These are phyloP conservation scores for Parietichytrium sp. DNA, from an alignment of 108 stramenopile species.

Conservation along the genomic window DNA sequence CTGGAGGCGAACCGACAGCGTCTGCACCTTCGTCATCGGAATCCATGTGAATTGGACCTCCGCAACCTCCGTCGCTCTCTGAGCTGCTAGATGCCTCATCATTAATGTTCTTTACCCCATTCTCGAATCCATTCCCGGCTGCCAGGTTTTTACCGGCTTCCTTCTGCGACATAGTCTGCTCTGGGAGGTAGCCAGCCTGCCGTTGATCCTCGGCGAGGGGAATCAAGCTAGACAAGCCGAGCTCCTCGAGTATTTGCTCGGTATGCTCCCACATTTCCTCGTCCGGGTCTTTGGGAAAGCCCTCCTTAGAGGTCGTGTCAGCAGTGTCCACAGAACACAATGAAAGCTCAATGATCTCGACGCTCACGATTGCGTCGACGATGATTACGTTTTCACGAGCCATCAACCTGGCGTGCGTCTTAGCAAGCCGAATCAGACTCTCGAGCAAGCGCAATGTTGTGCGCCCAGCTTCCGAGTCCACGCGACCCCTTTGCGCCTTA, in stretches of 20 bases:
- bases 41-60: too few species aligned
- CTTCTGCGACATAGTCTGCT: too few species aligned
- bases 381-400: conserved; percentile 62
- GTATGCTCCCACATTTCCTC: conserved; percentile 19
- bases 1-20: too few species aligned
- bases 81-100: too few species aligned
- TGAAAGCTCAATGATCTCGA: neutral
- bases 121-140: too few species aligned
- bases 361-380: conserved; percentile 33
- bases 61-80: too few species aligned
- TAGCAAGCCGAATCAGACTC: conserved; percentile 82
- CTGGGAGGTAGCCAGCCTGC: too few species aligned
- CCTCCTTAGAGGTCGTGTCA: neutral
- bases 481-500: conserved; percentile 44
- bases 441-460: conserved; percentile 88
- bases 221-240: neutral
- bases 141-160: too few species aligned
- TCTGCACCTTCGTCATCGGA: too few species aligned
- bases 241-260: neutral
- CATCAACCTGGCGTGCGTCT: conserved; percentile 93
- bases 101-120: too few species aligned
- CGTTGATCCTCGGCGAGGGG: neutral
- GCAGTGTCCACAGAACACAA: neutral
- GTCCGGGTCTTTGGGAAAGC: conserved; percentile 14
- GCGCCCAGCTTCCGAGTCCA: conserved; percentile 52